Percentiles rank a stretch among this genome's conserved stretches.
phyloP scores from a whole-genome alignment of 2,329 filamentous ascomycete genomes.

The Colletotrichum australisinense region DNA sequence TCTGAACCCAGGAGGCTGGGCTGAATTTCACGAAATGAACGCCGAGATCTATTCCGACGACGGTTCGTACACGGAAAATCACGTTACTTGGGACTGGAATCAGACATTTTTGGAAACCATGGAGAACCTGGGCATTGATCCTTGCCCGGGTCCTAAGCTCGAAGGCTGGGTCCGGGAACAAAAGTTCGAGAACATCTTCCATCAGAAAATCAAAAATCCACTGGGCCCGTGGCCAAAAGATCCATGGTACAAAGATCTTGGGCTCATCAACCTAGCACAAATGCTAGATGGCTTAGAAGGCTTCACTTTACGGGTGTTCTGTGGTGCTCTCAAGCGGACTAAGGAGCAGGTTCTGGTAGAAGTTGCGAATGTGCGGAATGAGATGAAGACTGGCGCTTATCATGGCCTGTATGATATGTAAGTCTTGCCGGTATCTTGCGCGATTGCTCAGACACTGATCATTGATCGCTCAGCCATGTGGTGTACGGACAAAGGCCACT shows the following conservation, averaged over 20 bases:
- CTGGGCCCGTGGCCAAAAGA: no score
- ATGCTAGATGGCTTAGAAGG: conserved; percentile 38
- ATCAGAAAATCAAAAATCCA: conserved; percentile 32
- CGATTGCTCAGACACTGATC: no score
- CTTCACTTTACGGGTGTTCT: conserved; percentile 42
- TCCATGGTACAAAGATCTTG: conserved; percentile 43
- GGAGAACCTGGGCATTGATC: conserved; percentile 48
- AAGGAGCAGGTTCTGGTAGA: conserved; percentile 41
- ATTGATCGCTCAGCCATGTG: no score
- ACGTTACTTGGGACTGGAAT: conserved; percentile 32
- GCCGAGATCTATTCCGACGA: no score
- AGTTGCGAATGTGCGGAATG: conserved; percentile 42
- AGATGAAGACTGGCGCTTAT: conserved; percentile 37
- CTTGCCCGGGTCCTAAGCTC: conserved; percentile 41
- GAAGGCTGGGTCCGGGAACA: conserved; percentile 47
- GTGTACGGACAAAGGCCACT: no score
- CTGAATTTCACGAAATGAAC: no score
- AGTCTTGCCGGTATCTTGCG: no score
- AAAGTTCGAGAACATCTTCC: conserved; percentile 48
- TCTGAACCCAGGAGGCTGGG: no score
- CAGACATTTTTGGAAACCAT: conserved; percentile 46
- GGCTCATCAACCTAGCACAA: conserved; percentile 36
- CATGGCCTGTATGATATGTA: no score
- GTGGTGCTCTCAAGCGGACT: conserved; percentile 43
- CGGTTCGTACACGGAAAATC: no score